A percentile compares a stretch with the other conserved stretches of the same genome.
These are phyloP conservation scores for Phytophthora capsici DNA, from an alignment of 352 stramenopile genomes.

Conservation along the genomic window DNA sequence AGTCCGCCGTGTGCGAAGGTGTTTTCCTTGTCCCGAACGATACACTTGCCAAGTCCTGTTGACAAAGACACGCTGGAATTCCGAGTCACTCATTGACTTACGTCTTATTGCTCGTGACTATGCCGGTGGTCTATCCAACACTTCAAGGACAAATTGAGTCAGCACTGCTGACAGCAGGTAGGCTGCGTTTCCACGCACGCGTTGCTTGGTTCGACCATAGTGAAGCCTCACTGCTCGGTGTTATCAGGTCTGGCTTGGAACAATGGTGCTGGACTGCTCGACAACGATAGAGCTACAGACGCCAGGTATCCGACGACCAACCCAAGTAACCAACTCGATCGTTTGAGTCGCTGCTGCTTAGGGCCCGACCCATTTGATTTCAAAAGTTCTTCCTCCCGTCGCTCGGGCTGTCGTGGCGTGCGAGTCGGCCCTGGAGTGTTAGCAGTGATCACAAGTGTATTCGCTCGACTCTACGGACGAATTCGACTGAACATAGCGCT, in stretches of 20 bases:
- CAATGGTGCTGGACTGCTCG: neutral
- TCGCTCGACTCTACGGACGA: neutral
- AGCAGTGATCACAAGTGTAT: constrained; percentile 5
- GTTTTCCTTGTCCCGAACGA: too few relatives aligned
- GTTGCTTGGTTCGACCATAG: neutral
- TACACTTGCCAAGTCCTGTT: neutral
- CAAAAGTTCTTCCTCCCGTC: neutral
- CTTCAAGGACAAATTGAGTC: neutral
- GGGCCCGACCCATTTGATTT: neutral
- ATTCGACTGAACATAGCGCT: neutral
- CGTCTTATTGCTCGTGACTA: neutral
- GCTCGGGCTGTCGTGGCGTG: too few relatives aligned
- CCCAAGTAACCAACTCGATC: neutral
- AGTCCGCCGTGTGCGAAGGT: too few relatives aligned
- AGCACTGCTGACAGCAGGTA: too few relatives aligned
- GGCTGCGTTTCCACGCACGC: constrained; percentile 5
- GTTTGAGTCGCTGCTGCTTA: neutral
- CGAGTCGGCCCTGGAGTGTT: neutral
- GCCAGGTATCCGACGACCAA: neutral
- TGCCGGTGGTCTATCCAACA: neutral
- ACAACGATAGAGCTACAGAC: neutral
- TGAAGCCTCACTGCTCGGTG: neutral
- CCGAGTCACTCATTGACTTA: constrained; percentile 1
- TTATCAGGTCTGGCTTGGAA: neutral
- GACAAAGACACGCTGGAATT: constrained; percentile 10